Evolutionary conservation across 768 basidiomycete genomes (phyloP).

Genomic region (Termitomyces sp.): DNA sequence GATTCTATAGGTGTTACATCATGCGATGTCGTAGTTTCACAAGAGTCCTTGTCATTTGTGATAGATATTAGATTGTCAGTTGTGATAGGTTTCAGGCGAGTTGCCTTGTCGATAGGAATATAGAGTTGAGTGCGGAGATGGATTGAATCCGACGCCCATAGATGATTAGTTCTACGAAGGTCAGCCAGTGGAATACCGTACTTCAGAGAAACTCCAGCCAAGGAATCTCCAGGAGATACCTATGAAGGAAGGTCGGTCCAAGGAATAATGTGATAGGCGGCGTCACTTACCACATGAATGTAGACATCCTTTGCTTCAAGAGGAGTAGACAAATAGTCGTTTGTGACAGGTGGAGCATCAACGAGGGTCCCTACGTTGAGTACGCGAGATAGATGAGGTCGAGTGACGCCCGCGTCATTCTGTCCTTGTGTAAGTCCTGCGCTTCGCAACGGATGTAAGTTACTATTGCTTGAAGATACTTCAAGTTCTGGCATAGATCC

Average conservation of each 20-base stretch:
- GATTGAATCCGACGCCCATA: conserved; percentile 92
- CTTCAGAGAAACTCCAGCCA: conserved; percentile 82
- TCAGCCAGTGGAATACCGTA: conserved; percentile 84
- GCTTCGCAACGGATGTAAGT: conserved; percentile 21
- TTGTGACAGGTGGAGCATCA: conserved; percentile 19
- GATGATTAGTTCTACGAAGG: conserved; percentile 81
- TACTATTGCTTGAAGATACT: conserved; percentile 3
- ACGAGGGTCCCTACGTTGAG: conserved; percentile 21
- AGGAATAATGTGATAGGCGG: not conserved
- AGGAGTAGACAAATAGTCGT: conserved; percentile 7
- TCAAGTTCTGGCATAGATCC: conserved; percentile 20
- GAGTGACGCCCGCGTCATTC: conserved; percentile 21
- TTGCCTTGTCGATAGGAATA: conserved; percentile 65
- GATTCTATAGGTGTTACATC: conserved; percentile 4
- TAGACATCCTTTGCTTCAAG: conserved; percentile 47
- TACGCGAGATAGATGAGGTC: conserved; percentile 18
- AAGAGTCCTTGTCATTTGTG: conserved; percentile 15
- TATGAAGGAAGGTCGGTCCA: conserved; percentile 19
- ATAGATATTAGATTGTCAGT: conserved; percentile 20
- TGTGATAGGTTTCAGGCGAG: conserved; percentile 34
- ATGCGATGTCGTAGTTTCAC: conserved; percentile 13
- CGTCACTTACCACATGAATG: conserved; percentile 47
- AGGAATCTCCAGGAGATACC: conserved; percentile 72
- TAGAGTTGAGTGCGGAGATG: conserved; percentile 80
- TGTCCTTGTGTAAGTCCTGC: conserved; percentile 17